A percentile compares a stretch with the other conserved stretches of the same genome.
These are phyloP conservation scores for Sphagnurus paluster DNA, from an alignment of 1,284 basidiomycete species.

Conservation along the genomic window DNA sequence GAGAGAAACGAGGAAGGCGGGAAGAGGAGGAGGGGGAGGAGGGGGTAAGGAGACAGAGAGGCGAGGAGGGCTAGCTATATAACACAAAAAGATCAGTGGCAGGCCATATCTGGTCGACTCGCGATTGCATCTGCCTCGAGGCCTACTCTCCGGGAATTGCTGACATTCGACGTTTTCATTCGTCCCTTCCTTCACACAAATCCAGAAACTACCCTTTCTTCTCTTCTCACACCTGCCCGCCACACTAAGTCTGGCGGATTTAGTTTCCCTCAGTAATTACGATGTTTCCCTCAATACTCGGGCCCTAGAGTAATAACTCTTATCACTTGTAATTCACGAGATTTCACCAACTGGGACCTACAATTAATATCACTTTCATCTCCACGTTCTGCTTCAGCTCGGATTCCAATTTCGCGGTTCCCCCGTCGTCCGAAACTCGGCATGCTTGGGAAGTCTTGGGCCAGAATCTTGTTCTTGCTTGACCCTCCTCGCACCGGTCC, in stretches of 20 bases:
- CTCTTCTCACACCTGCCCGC: slow-evolving; percentile 16
- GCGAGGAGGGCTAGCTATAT: slow-evolving; percentile 29
- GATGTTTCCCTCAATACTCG: not conserved
- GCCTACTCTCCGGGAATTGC: slow-evolving; percentile 10
- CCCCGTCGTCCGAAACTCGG: slow-evolving; percentile 8
- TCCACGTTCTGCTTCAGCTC: slow-evolving; percentile 12
- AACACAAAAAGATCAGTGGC: slow-evolving; percentile 10
- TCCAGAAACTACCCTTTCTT: slow-evolving; percentile 10
- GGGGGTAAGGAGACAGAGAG: slow-evolving; percentile 27
- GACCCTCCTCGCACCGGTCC: slow-evolving; percentile 15
- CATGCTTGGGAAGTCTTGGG: slow-evolving; percentile 12
- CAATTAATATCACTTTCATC: slow-evolving; percentile 14
- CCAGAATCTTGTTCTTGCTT: slow-evolving; percentile 12
- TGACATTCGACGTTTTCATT: slow-evolving; percentile 21
- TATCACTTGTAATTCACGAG: slow-evolving; percentile 4
- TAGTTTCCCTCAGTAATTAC: slow-evolving; percentile 2
- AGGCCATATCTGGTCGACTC: slow-evolving; percentile 15
- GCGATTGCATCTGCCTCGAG: slow-evolving; percentile 22
- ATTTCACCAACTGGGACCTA: slow-evolving; percentile 6
- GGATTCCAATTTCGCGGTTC: too few species aligned
- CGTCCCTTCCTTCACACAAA: slow-evolving; percentile 15
- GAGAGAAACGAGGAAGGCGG: slow-evolving; percentile 25
- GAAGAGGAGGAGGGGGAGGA: slow-evolving; percentile 29
- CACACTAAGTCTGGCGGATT: slow-evolving; percentile 22
- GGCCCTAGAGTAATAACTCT: too few species aligned